Evolutionary conservation across 305 asterid species (phyloP).

Genomic region (Andrographis paniculata): DNA sequence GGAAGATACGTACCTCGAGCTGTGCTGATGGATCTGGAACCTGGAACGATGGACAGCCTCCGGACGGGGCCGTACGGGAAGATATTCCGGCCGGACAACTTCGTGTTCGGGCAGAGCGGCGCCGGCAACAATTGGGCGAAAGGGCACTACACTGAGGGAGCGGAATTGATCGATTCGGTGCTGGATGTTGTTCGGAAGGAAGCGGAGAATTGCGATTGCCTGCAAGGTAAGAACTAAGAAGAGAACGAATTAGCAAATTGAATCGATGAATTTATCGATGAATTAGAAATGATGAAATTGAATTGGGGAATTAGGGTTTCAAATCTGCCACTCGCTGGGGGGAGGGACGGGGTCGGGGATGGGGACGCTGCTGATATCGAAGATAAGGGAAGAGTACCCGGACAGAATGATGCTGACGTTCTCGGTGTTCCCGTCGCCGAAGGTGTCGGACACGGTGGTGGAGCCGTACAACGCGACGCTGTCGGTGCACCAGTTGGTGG

Average conservation of each 20-base stretch:
- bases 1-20: background rate
- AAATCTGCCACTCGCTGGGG: constrained; percentile 86
- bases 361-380: constrained; percentile 84
- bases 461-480: constrained; percentile 86
- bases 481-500: constrained; percentile 83
- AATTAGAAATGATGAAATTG: background rate
- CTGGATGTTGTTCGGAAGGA: constrained; percentile 71
- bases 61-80: constrained; percentile 77
- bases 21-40: constrained; percentile 89
- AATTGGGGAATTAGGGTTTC: constrained; percentile 62
- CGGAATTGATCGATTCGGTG: constrained; percentile 77
- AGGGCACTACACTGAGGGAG: constrained; percentile 63
- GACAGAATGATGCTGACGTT: constrained; percentile 91
- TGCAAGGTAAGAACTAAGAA: constrained; percentile 47
- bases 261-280: background rate
- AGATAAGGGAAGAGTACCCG: constrained; percentile 84
- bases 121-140: too few species aligned
- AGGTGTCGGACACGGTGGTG: constrained; percentile 83
- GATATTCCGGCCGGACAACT: constrained; percentile 74
- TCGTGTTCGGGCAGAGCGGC: background rate
- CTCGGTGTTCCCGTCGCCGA: too few species aligned
- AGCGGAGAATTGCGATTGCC: constrained; percentile 34
- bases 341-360: constrained; percentile 93
- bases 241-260: background rate
- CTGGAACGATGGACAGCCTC: constrained; percentile 83